phyloP scores from a whole-genome alignment of 768 basidiomycete species.

The Tulasnella sp. region DNA sequence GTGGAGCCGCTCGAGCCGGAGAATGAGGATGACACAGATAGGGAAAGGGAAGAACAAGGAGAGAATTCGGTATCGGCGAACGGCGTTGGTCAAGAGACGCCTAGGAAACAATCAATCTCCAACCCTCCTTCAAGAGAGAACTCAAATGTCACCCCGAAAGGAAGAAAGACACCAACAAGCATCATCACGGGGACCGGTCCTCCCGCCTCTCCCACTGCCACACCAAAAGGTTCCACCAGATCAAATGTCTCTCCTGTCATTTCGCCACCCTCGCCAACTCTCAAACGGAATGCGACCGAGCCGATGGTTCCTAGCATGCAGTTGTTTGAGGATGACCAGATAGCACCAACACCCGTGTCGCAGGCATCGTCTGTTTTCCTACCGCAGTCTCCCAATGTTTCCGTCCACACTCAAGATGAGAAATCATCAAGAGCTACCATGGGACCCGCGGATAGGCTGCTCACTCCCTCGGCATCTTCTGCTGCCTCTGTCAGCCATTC shows the following conservation, averaged over 20 bases:
- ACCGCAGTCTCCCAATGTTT: background rate
- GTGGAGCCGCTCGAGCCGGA: background rate
- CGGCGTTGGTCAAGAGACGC: conserved; percentile 7
- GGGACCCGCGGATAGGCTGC: background rate
- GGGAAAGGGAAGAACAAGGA: background rate
- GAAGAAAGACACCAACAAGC: conserved; percentile 25
- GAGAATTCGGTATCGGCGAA: background rate
- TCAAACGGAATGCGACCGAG: conserved; percentile 16
- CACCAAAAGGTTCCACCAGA: conserved; percentile 10
- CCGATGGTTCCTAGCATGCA: background rate
- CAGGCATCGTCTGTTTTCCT: background rate
- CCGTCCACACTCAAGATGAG: background rate
- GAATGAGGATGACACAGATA: background rate
- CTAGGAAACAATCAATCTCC: background rate
- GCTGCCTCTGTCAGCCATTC: conserved; percentile 2
- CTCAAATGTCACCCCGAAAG: conserved; percentile 12
- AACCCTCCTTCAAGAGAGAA: background rate
- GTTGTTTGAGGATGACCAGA: background rate
- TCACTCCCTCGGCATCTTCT: conserved; percentile 13
- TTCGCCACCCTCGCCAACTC: conserved; percentile 2
- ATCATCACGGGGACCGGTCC: conserved; percentile 32
- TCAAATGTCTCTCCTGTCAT: conserved; percentile 7
- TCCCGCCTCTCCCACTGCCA: conserved; percentile 28
- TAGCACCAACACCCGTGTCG: background rate
- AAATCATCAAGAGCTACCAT: background rate